Conservation (phyloP, 208 protist genomes). For the Trypanosoma mega region DNA sequence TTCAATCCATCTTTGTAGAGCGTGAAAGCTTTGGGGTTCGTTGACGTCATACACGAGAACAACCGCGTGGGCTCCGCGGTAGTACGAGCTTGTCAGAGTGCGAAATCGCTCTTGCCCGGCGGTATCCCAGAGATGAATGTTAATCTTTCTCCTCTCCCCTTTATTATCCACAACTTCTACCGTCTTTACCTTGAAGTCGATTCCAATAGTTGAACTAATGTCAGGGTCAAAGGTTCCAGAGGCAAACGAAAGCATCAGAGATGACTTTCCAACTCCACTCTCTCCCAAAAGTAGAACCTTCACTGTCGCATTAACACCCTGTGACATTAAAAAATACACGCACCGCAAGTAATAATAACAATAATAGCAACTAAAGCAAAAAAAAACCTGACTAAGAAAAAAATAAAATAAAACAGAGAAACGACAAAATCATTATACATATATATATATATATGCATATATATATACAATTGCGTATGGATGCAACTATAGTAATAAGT, state of each 20-base stretch:
- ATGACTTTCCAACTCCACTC: constrained; percentile 81
- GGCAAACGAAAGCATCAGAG: constrained; percentile 78
- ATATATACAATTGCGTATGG: too few relatives aligned
- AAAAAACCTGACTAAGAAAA: background rate
- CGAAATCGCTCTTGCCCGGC: constrained; percentile 87
- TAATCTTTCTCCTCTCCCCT: constrained; percentile 58
- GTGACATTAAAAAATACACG: background rate
- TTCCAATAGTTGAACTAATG: constrained; percentile 76
- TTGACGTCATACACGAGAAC: constrained; percentile 92
- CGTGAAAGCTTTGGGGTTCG: constrained; percentile 65
- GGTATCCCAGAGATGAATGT: constrained; percentile 90
- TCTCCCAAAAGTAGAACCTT: constrained; percentile 84
- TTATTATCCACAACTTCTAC: constrained; percentile 61
- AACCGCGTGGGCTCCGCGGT: constrained; percentile 76
- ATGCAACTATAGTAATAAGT: too few relatives aligned
- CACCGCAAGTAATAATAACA: too few relatives aligned
- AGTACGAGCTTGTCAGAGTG: constrained; percentile 81
- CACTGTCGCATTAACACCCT: constrained; percentile 51
- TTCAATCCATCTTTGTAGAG: constrained; percentile 73
- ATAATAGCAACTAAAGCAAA: too few relatives aligned
- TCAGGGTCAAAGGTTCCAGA: constrained; percentile 59
- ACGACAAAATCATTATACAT: constrained; percentile 15
- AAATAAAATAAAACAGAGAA: constrained; percentile 17
- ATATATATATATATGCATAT: too few relatives aligned
- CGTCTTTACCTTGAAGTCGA: constrained; percentile 87